These are phyloP conservation scores for Calendula officinalis DNA, from an alignment of 129 eudicot genomes.

Conservation along the genomic window DNA sequence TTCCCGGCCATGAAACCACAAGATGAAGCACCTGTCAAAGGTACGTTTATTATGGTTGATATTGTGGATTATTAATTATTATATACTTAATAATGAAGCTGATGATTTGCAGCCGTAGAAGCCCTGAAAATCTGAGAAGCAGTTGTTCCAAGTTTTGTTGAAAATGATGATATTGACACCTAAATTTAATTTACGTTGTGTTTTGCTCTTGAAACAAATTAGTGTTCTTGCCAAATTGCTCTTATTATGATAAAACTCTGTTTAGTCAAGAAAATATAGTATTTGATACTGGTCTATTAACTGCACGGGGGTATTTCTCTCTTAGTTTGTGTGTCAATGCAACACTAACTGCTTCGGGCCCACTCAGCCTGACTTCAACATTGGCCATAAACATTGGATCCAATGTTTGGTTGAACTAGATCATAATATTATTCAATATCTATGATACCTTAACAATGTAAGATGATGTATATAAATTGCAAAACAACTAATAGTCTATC, in stretches of 20 bases:
- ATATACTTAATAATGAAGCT: constrained; percentile 3
- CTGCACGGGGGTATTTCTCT: constrained; percentile 89
- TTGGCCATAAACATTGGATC: not conserved
- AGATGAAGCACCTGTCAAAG: constrained; percentile 59
- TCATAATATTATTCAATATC: no score
- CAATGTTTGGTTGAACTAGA: no score
- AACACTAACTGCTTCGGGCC: constrained; percentile 96
- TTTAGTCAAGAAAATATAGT: not conserved
- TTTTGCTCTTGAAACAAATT: no score
- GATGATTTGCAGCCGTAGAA: constrained; percentile 15
- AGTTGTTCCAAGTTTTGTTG: no score
- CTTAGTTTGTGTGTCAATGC: constrained; percentile 86
- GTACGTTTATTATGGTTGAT: not conserved
- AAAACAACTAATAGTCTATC: no score
- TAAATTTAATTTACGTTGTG: no score
- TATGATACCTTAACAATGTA: no score
- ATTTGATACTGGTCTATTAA: constrained; percentile 54
- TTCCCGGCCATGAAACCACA: constrained; percentile 93
- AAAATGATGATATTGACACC: no score
- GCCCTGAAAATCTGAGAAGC: constrained; percentile 15
- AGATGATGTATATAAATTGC: no score
- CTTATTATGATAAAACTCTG: not conserved
- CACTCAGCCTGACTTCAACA: constrained; percentile 71
- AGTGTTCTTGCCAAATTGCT: no score
- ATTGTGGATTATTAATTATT: not conserved